A percentile compares a stretch with the other conserved stretches of the same genome.
Evolutionary conservation across 495 filamentous ascomycete species (phyloP).

Genomic region (Melanomma pulvis-pyrius): DNA sequence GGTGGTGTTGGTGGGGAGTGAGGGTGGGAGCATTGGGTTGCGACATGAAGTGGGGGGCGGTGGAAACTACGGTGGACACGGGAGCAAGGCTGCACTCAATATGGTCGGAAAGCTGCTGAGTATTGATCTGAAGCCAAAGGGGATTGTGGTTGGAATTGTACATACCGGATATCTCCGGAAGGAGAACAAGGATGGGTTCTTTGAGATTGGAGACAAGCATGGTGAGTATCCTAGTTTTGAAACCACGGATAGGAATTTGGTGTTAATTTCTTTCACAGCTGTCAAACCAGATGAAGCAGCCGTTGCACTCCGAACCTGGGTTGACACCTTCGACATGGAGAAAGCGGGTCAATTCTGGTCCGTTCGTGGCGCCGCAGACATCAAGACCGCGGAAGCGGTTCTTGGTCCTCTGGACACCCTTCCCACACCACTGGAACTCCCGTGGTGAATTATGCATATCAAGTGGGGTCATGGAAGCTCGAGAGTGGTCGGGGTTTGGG

Average conservation of each 20-base stretch:
- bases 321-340: conserved; percentile 63
- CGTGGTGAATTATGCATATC: conserved; percentile 56
- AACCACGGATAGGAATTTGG: background rate
- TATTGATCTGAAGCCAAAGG: conserved; percentile 65
- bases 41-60: conserved; percentile 68
- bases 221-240: conserved; percentile 48
- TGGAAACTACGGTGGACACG: conserved; percentile 75
- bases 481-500: background rate
- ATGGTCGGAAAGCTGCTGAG: conserved; percentile 74
- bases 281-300: conserved; percentile 71
- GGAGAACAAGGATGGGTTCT: conserved; percentile 70
- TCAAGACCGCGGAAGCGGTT: conserved; percentile 67
- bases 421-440: conserved; percentile 66
- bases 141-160: conserved; percentile 65
- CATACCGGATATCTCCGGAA: conserved; percentile 79
- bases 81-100: conserved; percentile 70
- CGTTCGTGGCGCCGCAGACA: conserved; percentile 68
- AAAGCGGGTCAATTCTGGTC: conserved; percentile 75
- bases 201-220: conserved; percentile 69
- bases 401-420: conserved; percentile 58
- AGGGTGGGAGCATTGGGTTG: conserved; percentile 69
- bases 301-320: conserved; percentile 61
- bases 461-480: background rate
- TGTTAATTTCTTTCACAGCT: conserved; percentile 43
- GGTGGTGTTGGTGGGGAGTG: conserved; percentile 66